Evolutionary conservation across 176 grass and related monocot species (phyloP).

Genomic region (Cymbopogon citratus): DNA sequence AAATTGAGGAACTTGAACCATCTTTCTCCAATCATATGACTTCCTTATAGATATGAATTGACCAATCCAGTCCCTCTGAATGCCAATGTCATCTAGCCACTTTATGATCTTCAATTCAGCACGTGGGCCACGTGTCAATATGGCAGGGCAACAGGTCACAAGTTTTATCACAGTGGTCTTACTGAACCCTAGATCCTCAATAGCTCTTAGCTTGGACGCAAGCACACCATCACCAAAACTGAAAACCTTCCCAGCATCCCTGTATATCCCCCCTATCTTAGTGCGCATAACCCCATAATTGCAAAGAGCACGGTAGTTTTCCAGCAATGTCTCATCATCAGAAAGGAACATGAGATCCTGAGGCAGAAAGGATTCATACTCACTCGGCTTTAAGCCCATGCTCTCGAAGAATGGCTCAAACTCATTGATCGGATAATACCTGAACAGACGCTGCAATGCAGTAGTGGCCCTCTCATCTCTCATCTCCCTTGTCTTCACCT

Average conservation of each 20-base stretch:
- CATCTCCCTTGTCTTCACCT: constrained; percentile 25
- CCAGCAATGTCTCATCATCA: constrained; percentile 38
- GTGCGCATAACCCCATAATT: constrained; percentile 47
- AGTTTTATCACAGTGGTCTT: constrained; percentile 61
- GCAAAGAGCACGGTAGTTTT: constrained; percentile 45
- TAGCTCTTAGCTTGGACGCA: constrained; percentile 38
- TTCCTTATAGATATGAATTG: constrained; percentile 28
- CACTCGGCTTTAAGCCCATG: constrained; percentile 39
- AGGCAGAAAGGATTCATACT: constrained; percentile 40
- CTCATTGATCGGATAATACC: constrained; percentile 60
- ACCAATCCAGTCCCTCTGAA: constrained; percentile 51
- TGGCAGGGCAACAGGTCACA: constrained; percentile 29
- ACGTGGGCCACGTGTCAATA: constrained; percentile 28
- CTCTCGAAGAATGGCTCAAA: constrained; percentile 73
- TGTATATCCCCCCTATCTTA: constrained; percentile 60
- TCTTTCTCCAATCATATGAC: constrained; percentile 51
- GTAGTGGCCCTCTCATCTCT: constrained; percentile 32
- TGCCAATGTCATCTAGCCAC: constrained; percentile 38
- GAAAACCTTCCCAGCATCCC: constrained; percentile 35
- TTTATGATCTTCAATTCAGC: constrained; percentile 46
- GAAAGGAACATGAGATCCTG: constrained; percentile 56
- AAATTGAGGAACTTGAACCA: constrained; percentile 46
- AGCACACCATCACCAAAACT: constrained; percentile 32
- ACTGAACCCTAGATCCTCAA: constrained; percentile 56
- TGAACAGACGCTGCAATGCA: constrained; percentile 34